phyloP scores from a whole-genome alignment of 2,329 filamentous ascomycete genomes.

The Sphaceloma murrayae region DNA sequence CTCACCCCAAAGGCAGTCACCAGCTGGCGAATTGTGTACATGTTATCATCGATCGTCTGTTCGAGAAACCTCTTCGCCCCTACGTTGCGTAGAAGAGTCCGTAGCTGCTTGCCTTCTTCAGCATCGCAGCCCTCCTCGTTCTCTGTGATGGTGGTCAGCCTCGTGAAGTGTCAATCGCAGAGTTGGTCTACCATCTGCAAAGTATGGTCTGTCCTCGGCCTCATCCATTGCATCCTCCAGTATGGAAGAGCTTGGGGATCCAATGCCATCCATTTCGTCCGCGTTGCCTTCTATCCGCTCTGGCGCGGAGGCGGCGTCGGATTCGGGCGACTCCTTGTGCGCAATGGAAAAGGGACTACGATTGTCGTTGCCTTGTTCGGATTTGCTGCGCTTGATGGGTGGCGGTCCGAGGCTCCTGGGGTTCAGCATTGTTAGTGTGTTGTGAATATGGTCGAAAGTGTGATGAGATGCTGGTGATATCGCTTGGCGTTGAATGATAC shows the following conservation, averaged over 20 bases:
- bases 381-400: slow-evolving; percentile 14
- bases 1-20: slow-evolving; percentile 76
- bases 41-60: slow-evolving; percentile 58
- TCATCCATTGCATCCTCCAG: slow-evolving; percentile 18
- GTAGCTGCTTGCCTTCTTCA: slow-evolving; percentile 18
- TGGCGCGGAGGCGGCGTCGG: slow-evolving; percentile 7
- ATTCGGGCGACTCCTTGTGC: background rate
- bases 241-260: slow-evolving; percentile 12
- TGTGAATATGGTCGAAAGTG: background rate
- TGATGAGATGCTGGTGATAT: background rate
- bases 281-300: slow-evolving; percentile 14
- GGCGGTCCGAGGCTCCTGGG: slow-evolving; percentile 2
- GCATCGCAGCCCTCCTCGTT: slow-evolving; percentile 16
- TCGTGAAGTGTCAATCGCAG: background rate
- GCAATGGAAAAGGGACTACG: background rate
- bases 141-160: slow-evolving; percentile 6
- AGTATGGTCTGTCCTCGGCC: slow-evolving; percentile 18
- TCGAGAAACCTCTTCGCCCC: slow-evolving; percentile 71
- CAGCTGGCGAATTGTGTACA: slow-evolving; percentile 69
- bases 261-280: slow-evolving; percentile 4
- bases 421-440: slow-evolving; percentile 2
- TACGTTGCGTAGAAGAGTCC: slow-evolving; percentile 53
- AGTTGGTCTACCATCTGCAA: slow-evolving; percentile 15
- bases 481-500: background rate
- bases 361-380: background rate